phyloP scores from a whole-genome alignment of 371 early-diverging fungal species.

The Actinomortierella wolfii region DNA sequence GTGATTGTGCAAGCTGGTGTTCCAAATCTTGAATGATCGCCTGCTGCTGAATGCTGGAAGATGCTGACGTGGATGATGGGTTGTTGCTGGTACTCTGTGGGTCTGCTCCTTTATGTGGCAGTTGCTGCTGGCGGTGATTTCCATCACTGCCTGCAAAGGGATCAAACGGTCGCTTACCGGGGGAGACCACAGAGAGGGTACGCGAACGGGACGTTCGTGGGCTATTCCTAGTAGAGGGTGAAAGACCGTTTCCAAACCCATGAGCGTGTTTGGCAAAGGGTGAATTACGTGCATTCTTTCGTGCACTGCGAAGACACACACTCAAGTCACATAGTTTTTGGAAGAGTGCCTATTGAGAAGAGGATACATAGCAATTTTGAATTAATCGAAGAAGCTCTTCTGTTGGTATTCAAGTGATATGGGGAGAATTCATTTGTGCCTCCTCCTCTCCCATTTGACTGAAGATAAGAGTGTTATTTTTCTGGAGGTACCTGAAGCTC shows the following conservation, averaged over 20 bases:
- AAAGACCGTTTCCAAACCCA: neutral
- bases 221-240: neutral
- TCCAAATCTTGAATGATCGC: conserved; percentile 20
- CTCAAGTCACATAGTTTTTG: conserved; percentile 21
- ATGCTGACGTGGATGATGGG: too few relatives aligned
- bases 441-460: too few relatives aligned
- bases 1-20: conserved; percentile 21
- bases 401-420: too few relatives aligned
- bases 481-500: conserved; percentile 15
- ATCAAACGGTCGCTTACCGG: too few relatives aligned
- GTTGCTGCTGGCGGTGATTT: too few relatives aligned
- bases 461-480: too few relatives aligned
- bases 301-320: conserved; percentile 20
- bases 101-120: too few relatives aligned
- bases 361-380: too few relatives aligned
- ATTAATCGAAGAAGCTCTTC: too few relatives aligned
- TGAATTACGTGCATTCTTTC: conserved; percentile 5
- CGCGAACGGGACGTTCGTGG: conserved; percentile 1
- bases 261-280: neutral
- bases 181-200: neutral
- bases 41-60: neutral
- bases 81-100: too few relatives aligned
- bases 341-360: conserved; percentile 13
- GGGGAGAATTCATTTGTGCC: too few relatives aligned
- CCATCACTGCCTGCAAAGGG: too few relatives aligned